These are phyloP conservation scores for Magnaporthales sp. DNA, from an alignment of 2,329 filamentous ascomycete species.

Conservation along the genomic window DNA sequence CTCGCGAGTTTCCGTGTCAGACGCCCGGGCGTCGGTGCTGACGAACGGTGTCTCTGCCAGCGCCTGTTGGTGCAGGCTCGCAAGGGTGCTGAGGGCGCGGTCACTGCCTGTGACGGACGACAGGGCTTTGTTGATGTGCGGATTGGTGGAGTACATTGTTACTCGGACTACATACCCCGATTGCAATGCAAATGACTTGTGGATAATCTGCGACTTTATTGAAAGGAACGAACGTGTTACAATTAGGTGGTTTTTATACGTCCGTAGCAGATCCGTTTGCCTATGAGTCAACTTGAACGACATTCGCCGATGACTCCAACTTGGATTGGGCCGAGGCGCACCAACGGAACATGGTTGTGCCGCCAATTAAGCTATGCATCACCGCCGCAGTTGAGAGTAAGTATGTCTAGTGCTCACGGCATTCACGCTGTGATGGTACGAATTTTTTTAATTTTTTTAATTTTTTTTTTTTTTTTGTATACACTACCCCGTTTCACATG, in stretches of 20 bases:
- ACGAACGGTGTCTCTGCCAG: conserved; percentile 8
- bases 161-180: too few relatives aligned
- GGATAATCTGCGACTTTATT: too few relatives aligned
- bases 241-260: too few relatives aligned
- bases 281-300: neutral
- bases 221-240: too few relatives aligned
- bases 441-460: too few relatives aligned
- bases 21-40: neutral
- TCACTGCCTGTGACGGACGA: conserved; percentile 1
- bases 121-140: neutral
- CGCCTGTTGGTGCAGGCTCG: conserved; percentile 9
- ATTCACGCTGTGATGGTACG: too few relatives aligned
- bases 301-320: neutral
- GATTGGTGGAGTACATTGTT: neutral
- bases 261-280: too few relatives aligned
- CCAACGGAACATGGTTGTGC: neutral
- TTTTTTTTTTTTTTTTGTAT: too few relatives aligned
- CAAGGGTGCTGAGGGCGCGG: conserved; percentile 7
- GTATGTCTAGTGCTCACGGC: too few relatives aligned
- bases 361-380: neutral
- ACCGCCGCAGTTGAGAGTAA: too few relatives aligned
- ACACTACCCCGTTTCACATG: too few relatives aligned
- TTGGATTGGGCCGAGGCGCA: neutral
- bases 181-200: too few relatives aligned
- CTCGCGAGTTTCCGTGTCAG: neutral